A percentile compares a stretch with the other conserved stretches of the same genome.
Evolutionary conservation across 805 yeast species (phyloP).

Genomic region (Cyberlindnera lachancei): DNA sequence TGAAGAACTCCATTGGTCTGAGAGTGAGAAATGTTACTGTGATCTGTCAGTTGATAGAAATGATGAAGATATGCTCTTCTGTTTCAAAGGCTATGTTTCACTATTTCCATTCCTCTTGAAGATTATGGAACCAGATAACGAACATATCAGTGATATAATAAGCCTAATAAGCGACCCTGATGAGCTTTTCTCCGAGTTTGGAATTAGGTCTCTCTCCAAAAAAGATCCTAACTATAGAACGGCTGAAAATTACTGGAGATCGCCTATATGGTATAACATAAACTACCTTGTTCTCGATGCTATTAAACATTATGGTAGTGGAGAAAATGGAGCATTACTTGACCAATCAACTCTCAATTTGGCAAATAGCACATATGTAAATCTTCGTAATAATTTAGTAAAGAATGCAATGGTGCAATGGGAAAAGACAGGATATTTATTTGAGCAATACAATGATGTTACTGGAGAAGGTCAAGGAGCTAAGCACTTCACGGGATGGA

Average conservation of each 20-base stretch:
- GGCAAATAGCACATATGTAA: conserved; percentile 44
- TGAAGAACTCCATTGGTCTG: conserved; percentile 76
- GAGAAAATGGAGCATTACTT: conserved; percentile 18
- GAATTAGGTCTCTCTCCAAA: conserved; percentile 75
- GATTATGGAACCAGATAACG: conserved; percentile 43
- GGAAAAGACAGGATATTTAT: conserved; percentile 69
- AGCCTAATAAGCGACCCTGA: conserved; percentile 58
- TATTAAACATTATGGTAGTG: conserved; percentile 45
- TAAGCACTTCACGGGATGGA: conserved; percentile 92
- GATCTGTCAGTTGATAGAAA: conserved; percentile 72
- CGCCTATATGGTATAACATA: conserved; percentile 88
- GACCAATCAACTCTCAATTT: conserved; percentile 21
- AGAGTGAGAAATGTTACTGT: conserved; percentile 59
- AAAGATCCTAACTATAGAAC: conserved; percentile 57
- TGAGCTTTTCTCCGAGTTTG: conserved; percentile 70
- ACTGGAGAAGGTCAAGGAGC: conserved; percentile 77
- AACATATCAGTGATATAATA: conserved; percentile 44
- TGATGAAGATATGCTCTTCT: conserved; percentile 65
- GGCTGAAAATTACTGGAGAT: conserved; percentile 93
- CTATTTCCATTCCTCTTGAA: conserved; percentile 77
- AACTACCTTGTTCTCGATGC: conserved; percentile 77
- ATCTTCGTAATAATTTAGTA: conserved; percentile 61
- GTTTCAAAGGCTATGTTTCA: conserved; percentile 85
- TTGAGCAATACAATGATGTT: conserved; percentile 82
- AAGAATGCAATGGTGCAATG: conserved; percentile 63